Percentiles rank a stretch among this genome's conserved stretches.
phyloP scores from a whole-genome alignment of 805 yeast genomes.

The Wickerhamomyces strasburgensis region DNA sequence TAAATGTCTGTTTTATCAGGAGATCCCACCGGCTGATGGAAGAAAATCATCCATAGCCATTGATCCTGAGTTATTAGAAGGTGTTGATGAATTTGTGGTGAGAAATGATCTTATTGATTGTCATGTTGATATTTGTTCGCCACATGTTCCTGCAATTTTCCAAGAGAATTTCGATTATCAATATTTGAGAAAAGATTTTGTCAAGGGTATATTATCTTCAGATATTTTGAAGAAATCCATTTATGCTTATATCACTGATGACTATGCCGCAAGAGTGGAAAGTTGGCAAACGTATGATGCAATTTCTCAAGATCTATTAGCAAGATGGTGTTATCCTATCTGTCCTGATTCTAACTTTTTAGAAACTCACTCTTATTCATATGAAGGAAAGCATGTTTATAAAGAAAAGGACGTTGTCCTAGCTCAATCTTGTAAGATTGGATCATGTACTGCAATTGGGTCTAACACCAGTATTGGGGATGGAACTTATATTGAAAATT shows the following conservation, averaged over 20 bases:
- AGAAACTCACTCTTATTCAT: constrained; percentile 66
- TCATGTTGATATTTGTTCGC: constrained; percentile 91
- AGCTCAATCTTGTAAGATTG: constrained; percentile 89
- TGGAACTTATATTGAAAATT: constrained; percentile 56
- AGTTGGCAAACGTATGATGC: constrained; percentile 92
- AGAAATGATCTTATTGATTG: constrained; percentile 95
- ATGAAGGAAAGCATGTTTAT: constrained; percentile 82
- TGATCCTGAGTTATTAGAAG: constrained; percentile 79
- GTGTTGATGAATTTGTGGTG: constrained; percentile 67
- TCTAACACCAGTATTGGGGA: constrained; percentile 72
- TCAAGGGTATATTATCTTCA: constrained; percentile 83
- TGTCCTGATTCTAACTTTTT: constrained; percentile 80
- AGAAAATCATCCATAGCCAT: constrained; percentile 50
- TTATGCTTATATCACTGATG: constrained; percentile 77
- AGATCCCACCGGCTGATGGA: constrained; percentile 49
- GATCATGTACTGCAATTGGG: constrained; percentile 79
- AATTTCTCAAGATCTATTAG: constrained; percentile 81
- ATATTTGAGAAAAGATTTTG: constrained; percentile 77
- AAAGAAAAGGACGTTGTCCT: constrained; percentile 84
- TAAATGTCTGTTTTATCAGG: constrained; percentile 81
- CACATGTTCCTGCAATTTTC: constrained; percentile 90
- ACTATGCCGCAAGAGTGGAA: constrained; percentile 90
- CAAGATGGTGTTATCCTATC: constrained; percentile 90
- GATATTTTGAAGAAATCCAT: constrained; percentile 88
- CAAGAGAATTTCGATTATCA: constrained; percentile 97